Evolutionary conservation across 768 basidiomycete genomes (phyloP).

Genomic region (Nevesoporus exiguus): DNA sequence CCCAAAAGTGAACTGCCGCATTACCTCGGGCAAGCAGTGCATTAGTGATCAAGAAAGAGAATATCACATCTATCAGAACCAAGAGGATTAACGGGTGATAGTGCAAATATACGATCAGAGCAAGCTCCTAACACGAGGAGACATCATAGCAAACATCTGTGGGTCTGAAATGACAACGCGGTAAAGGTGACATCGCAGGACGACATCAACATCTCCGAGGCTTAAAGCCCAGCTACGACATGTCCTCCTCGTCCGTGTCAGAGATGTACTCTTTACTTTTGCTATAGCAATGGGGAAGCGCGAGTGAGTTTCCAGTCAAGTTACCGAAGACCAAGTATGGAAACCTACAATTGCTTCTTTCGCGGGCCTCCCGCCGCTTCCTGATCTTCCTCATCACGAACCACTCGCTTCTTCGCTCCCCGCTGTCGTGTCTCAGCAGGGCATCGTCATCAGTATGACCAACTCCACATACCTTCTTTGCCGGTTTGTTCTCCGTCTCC

Average conservation of each 20-base stretch:
- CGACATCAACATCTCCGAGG: neutral
- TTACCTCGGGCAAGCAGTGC: neutral
- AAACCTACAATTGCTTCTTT: constrained; percentile 75
- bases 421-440: constrained; percentile 30
- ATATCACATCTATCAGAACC: neutral
- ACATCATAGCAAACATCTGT: neutral
- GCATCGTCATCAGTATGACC: neutral
- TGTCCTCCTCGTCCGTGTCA: constrained; percentile 79
- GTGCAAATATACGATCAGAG: neutral
- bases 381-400: constrained; percentile 77
- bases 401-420: constrained; percentile 66
- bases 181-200: neutral
- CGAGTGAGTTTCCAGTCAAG: neutral
- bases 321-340: no score
- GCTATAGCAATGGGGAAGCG: constrained; percentile 38
- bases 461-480: constrained; percentile 56
- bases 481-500: constrained; percentile 53
- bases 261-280: constrained; percentile 88
- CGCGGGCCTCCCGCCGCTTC: constrained; percentile 59
- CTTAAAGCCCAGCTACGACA: constrained; percentile 43
- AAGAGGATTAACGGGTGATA: neutral
- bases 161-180: neutral
- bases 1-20: neutral
- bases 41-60: neutral
- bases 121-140: neutral